A percentile compares a stretch with the other conserved stretches of the same genome.
Conservation (phyloP, 1,284 basidiomycete genomes). For the Hypsizygus ulmarius region DNA sequence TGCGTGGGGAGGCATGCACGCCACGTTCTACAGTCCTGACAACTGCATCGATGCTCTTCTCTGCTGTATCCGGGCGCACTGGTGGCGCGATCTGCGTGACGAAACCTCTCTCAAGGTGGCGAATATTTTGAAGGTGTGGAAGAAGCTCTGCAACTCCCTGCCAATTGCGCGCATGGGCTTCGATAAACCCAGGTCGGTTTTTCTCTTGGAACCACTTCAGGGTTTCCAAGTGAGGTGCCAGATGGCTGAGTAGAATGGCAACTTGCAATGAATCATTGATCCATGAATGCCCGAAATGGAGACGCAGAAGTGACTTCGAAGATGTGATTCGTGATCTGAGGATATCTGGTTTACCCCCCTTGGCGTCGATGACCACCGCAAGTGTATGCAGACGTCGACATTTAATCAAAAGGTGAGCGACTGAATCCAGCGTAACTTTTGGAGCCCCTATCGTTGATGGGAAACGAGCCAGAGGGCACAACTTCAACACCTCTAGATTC, state of each 20-base stretch:
- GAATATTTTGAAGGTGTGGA: constrained; percentile 64
- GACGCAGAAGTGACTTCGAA: constrained; percentile 60
- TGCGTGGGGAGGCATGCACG: constrained; percentile 46
- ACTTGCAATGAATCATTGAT: constrained; percentile 62
- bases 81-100: constrained; percentile 29
- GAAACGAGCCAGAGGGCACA: constrained; percentile 68
- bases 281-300: constrained; percentile 74
- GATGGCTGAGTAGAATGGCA: constrained; percentile 69
- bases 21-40: constrained; percentile 44
- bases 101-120: constrained; percentile 55
- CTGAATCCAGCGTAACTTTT: constrained; percentile 53
- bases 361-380: constrained; percentile 61
- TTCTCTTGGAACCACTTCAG: constrained; percentile 74
- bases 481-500: constrained; percentile 58
- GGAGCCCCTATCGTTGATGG: constrained; percentile 49
- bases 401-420: constrained; percentile 52
- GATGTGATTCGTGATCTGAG: constrained; percentile 46
- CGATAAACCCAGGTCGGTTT: constrained; percentile 65
- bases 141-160: constrained; percentile 63
- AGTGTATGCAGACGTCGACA: constrained; percentile 64
- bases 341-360: constrained; percentile 42
- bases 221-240: constrained; percentile 64
- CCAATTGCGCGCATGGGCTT: constrained; percentile 65
- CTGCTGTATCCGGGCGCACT: constrained; percentile 31
- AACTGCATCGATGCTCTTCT: constrained; percentile 58